Evolutionary conservation across 257 asterid genomes (phyloP).

Genomic region (Jaltomata sinuosa): DNA sequence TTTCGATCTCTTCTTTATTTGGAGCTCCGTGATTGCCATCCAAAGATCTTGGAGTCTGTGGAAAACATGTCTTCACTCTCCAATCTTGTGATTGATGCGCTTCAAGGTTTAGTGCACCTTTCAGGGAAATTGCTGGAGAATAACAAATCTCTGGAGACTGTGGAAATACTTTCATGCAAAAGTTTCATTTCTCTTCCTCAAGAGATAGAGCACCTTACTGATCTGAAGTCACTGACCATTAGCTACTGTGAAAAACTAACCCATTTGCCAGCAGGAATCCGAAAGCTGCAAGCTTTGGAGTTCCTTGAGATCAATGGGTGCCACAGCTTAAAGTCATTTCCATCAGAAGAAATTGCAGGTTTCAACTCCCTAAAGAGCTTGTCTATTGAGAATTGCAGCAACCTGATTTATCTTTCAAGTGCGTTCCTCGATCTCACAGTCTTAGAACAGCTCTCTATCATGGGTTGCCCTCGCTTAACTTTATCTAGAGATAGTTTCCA

Average conservation of each 20-base stretch:
- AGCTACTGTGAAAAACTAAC: conserved; percentile 15
- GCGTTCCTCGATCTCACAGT: conserved; percentile 13
- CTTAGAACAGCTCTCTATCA: conserved; percentile 18
- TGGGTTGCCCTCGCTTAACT: conserved; percentile 12
- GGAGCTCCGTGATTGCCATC: conserved; percentile 10
- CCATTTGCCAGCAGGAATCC: conserved; percentile 8
- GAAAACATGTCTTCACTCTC: conserved; percentile 12
- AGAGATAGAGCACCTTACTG: conserved; percentile 2
- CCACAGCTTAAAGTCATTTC: conserved; percentile 7
- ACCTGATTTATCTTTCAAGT: conserved; percentile 1
- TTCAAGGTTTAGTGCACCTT: conserved; percentile 1
- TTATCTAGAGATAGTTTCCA: conserved; percentile 1
- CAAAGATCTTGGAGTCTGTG: conserved; percentile 5
- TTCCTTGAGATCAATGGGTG: conserved; percentile 15
- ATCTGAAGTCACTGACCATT: conserved; percentile 14
- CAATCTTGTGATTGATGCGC: conserved; percentile 6
- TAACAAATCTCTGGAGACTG: conserved; percentile 2
- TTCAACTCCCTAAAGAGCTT: conserved; percentile 12
- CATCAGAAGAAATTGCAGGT: conserved; percentile 11
- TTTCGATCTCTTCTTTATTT: conserved; percentile 14
- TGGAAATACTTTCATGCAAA: conserved; percentile 17
- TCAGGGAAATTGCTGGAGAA: conserved; percentile 9
- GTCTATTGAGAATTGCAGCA: conserved; percentile 16
- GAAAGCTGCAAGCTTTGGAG: conserved; percentile 6
- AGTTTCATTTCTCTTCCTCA: conserved; percentile 4